Percentiles rank a stretch among this genome's conserved stretches.
phyloP scores from a whole-genome alignment of 140 eudicot genomes.

The Bidens hawaiensis region DNA sequence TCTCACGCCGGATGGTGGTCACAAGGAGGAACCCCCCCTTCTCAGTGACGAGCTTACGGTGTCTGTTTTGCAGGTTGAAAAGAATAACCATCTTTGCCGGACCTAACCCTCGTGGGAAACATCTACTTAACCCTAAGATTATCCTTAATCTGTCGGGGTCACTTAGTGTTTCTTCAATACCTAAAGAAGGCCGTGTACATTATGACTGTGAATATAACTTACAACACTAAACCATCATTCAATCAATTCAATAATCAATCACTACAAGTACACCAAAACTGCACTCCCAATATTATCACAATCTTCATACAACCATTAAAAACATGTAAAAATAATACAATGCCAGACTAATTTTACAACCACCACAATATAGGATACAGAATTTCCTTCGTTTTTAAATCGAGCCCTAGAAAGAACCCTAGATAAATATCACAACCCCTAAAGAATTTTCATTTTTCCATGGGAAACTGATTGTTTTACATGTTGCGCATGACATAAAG shows the following conservation, averaged over 20 bases:
- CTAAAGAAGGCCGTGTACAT: too few species aligned
- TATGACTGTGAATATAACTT: not conserved
- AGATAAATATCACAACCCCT: not conserved
- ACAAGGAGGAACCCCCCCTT: too few species aligned
- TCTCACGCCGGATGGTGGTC: too few species aligned
- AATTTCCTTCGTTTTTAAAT: conserved; percentile 3
- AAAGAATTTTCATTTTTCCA: conserved; percentile 43
- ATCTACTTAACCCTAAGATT: too few species aligned
- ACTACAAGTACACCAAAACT: not conserved
- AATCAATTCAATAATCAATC: not conserved
- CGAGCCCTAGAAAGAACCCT: conserved; percentile 18
- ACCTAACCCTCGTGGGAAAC: too few species aligned
- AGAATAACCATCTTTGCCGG: too few species aligned
- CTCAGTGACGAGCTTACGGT: too few species aligned
- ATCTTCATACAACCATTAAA: conserved; percentile 8
- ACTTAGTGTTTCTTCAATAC: too few species aligned
- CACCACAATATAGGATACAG: not conserved
- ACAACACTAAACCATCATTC: conserved; percentile 4
- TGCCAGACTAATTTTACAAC: not conserved
- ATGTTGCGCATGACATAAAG: conserved; percentile 38
- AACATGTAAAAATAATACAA: not conserved
- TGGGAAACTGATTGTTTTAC: conserved; percentile 36
- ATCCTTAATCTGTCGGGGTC: too few species aligned
- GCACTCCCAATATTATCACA: not conserved
- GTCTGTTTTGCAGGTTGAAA: too few species aligned